Conservation (phyloP, 23 red algal species). For the Gracilaria gracilis region DNA sequence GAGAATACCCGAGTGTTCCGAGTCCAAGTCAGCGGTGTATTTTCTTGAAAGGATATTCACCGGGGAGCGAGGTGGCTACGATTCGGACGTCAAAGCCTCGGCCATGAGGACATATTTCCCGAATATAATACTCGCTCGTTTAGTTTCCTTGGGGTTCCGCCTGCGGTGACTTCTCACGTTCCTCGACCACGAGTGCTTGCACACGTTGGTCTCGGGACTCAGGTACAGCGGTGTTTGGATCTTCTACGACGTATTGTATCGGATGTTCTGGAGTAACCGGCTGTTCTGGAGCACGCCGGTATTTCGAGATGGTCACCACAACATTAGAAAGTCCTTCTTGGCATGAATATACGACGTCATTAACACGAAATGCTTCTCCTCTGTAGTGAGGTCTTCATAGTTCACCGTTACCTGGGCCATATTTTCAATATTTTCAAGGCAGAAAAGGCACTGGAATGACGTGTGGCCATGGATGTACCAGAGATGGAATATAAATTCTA, state of each 20-base stretch:
- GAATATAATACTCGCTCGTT: neutral
- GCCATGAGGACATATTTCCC: neutral
- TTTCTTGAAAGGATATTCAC: neutral
- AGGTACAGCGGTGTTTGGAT: neutral
- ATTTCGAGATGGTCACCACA: too few relatives aligned
- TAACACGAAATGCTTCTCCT: neutral
- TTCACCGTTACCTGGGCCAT: neutral
- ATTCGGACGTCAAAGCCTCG: neutral
- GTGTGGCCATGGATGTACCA: too few relatives aligned
- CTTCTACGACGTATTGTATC: neutral
- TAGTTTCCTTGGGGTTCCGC: too few relatives aligned
- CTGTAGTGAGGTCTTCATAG: neutral
- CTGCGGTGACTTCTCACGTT: neutral
- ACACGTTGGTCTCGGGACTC: neutral
- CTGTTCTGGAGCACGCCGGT: neutral
- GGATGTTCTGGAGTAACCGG: neutral
- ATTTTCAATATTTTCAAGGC: too few relatives aligned
- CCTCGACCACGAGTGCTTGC: neutral
- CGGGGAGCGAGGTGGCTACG: neutral
- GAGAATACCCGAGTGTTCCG: neutral
- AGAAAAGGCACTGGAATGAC: too few relatives aligned
- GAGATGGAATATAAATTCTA: too few relatives aligned
- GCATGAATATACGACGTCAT: neutral
- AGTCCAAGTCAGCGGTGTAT: too few relatives aligned
- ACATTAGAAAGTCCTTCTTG: neutral